Percentiles rank a stretch among this genome's conserved stretches.
phyloP scores from a whole-genome alignment of 2,329 filamentous ascomycete species.

The Tympanopsis confertula region DNA sequence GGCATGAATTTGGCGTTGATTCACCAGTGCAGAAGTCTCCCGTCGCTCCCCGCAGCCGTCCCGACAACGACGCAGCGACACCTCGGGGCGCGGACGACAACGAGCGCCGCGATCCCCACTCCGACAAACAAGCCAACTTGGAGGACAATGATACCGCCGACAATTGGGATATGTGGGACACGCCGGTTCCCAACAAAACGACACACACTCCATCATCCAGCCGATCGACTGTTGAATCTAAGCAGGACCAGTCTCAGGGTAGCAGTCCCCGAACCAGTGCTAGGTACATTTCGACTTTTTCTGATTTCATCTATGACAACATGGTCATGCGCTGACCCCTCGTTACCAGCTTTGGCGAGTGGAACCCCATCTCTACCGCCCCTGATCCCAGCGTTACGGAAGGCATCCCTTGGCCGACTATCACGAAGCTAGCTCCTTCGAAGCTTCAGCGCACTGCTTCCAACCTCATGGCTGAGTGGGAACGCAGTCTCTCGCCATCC shows the following conservation, averaged over 20 bases:
- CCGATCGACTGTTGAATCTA: conserved; percentile 36
- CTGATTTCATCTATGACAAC: conserved; percentile 1
- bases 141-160: conserved; percentile 5
- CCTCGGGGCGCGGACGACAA: neutral
- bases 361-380: conserved; percentile 8
- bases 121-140: conserved; percentile 1
- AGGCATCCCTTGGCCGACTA: conserved; percentile 54
- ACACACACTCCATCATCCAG: conserved; percentile 27
- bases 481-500: conserved; percentile 58
- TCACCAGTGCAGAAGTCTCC: conserved; percentile 25
- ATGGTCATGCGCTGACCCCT: conserved; percentile 6
- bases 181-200: conserved; percentile 6
- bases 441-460: conserved; percentile 76
- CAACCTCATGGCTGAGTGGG: conserved; percentile 82
- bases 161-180: conserved; percentile 5
- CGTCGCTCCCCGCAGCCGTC: conserved; percentile 9
- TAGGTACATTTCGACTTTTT: conserved; percentile 28
- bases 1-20: conserved; percentile 36
- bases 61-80: conserved; percentile 5
- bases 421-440: conserved; percentile 61
- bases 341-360: conserved; percentile 6
- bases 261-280: conserved; percentile 40
- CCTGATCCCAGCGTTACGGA: conserved; percentile 30
- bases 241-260: conserved; percentile 26
- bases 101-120: neutral